Percentiles rank a stretch among this genome's conserved stretches.
These are phyloP conservation scores for Malassezia arunalokei DNA, from an alignment of 1,284 basidiomycete species.

Conservation along the genomic window DNA sequence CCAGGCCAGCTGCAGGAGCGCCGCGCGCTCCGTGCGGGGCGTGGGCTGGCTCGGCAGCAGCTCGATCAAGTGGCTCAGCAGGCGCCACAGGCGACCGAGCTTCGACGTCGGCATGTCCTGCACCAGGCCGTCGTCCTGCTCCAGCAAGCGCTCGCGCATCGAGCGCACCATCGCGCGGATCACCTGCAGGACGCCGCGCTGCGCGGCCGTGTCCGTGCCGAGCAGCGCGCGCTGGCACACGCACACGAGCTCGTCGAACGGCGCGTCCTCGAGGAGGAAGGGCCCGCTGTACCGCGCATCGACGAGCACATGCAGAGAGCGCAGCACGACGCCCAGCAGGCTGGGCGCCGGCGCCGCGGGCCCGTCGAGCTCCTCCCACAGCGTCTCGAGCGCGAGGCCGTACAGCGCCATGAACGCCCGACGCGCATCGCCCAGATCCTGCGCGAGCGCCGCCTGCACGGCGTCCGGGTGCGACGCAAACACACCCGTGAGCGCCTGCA, in stretches of 20 bases:
- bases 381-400: constrained; percentile 79
- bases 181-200: constrained; percentile 64
- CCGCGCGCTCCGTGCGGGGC: constrained; percentile 46
- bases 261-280: constrained; percentile 60
- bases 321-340: constrained; percentile 54
- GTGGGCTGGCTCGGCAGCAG: constrained; percentile 8
- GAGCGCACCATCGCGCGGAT: constrained; percentile 57
- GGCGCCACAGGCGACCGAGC: constrained; percentile 66
- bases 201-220: constrained; percentile 64
- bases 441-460: background rate
- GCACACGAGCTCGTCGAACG: constrained; percentile 80
- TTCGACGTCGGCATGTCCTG: constrained; percentile 24
- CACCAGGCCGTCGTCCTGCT: constrained; percentile 19
- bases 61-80: constrained; percentile 56
- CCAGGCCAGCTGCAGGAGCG: constrained; percentile 60
- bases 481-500: constrained; percentile 72
- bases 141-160: constrained; percentile 48
- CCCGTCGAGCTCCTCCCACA: constrained; percentile 56
- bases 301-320: constrained; percentile 66
- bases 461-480: constrained; percentile 37
- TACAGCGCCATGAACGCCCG: constrained; percentile 55
- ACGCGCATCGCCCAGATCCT: background rate
- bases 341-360: constrained; percentile 46
- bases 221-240: constrained; percentile 79
- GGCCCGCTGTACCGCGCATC: constrained; percentile 66